Percentiles rank a stretch among this genome's conserved stretches.
Conservation (phyloP, 78 protist species). For the Dictyostelium brefeldianum region DNA sequence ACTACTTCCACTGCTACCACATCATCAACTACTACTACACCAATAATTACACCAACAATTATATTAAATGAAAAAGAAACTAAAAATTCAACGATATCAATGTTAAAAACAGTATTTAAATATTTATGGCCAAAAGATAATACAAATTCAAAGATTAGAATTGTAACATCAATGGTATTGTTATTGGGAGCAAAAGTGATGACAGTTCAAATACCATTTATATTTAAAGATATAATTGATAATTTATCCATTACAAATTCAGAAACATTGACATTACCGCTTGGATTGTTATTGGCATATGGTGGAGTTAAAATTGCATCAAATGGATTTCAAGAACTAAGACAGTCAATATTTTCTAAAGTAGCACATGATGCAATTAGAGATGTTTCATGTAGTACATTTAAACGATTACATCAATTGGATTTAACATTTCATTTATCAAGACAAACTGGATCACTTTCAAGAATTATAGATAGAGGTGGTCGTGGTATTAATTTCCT, state of each 20-base stretch:
- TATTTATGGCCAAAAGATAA: slow-evolving; percentile 81
- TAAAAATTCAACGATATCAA: slow-evolving; percentile 48
- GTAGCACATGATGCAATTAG: slow-evolving; percentile 90
- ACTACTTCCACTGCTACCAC: neutral
- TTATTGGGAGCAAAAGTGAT: slow-evolving; percentile 66
- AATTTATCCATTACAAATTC: slow-evolving; percentile 3
- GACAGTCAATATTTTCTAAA: slow-evolving; percentile 87
- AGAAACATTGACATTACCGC: slow-evolving; percentile 26
- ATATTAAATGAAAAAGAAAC: slow-evolving; percentile 36
- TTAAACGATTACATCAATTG: slow-evolving; percentile 89
- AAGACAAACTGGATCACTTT: slow-evolving; percentile 93
- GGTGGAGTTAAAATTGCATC: slow-evolving; percentile 86
- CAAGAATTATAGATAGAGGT: slow-evolving; percentile 93
- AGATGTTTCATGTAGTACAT: slow-evolving; percentile 78
- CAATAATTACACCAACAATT: neutral
- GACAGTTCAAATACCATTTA: slow-evolving; percentile 88
- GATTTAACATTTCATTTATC: slow-evolving; percentile 91
- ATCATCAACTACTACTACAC: neutral
- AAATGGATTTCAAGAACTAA: slow-evolving; percentile 75
- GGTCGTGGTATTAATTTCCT: slow-evolving; percentile 86
- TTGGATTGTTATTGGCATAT: slow-evolving; percentile 52
- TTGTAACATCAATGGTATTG: slow-evolving; percentile 39
- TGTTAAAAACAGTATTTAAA: slow-evolving; percentile 54
- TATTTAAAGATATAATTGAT: slow-evolving; percentile 93
- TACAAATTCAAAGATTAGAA: slow-evolving; percentile 50